Evolutionary conservation across 164 flowering plant species (phyloP), one percentile per base, ranked within the genome.

Genomic region (Brasenia schreberi): DNA sequence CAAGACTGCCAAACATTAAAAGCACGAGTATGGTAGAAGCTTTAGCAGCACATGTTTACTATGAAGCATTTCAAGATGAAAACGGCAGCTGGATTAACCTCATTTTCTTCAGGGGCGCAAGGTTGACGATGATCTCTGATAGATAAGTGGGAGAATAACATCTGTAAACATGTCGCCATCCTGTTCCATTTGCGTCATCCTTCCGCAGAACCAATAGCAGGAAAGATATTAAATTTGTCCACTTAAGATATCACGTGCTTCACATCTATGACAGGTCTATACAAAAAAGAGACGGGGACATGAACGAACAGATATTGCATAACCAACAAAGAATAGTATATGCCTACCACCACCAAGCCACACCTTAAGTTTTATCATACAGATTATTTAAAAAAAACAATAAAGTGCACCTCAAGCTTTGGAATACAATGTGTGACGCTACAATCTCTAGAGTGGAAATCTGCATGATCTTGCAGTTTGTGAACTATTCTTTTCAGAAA

Each of bases 111-210:
- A 45, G 88, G 80, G 56, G 84, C 65, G 71, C 77, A 77, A 39
- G 86, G 93, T 43, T 68, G 80, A 79, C 87, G 76, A 89, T 85
- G 68, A 70, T 80, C 71, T 77, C 81, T n/a, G 97, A 92, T 75
- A 89, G 79, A 73, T 87, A 92, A 70, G 59, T 66, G 61, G 91
- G 90, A 74, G 86, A 82, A 80, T 82, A 88, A 72, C 85, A 89
- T 70, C 68, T 74, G 53, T 66, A 81, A 43, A 83, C 77, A 61
- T 42, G 65, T 61, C 84, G 84, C 90, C 90, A 87, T 77, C 81
- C 87, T 49, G 71, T 73, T 68, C 81, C 78, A 69, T 83, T 84
- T 67, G 73, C 73, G 27, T 67, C 73, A 72, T 89, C 96, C 73
- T 92, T 90, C 96, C 94, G 87, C 83, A 92, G 78, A 49, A 80